Evolutionary conservation across 2,329 filamentous ascomycete species (phyloP).

Genomic region (Trichophaea hybrida): DNA sequence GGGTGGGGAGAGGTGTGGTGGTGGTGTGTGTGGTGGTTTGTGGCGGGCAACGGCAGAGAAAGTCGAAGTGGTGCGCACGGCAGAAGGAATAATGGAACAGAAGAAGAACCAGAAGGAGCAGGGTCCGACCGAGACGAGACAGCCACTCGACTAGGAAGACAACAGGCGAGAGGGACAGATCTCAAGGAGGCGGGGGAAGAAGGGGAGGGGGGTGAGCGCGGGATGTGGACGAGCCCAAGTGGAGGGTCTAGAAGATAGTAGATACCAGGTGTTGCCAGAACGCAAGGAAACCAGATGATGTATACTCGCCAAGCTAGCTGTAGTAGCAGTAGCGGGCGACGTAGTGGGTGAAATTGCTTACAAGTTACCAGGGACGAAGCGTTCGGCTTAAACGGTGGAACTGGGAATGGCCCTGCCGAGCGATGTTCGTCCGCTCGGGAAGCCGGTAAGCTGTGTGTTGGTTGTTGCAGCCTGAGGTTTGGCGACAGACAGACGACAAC

Average conservation of each 20-base stretch:
- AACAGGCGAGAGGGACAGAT: not conserved
- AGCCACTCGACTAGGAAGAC: too few species aligned
- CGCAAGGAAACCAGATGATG: not conserved
- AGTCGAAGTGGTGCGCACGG: constrained; percentile 13
- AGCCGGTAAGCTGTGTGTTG: not conserved
- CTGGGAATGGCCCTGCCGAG: not conserved
- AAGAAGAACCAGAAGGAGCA: not conserved
- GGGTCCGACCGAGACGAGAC: not conserved
- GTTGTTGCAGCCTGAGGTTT: not conserved
- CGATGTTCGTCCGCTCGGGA: not conserved
- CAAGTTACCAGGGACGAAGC: not conserved
- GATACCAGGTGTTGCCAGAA: too few species aligned
- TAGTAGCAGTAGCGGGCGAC: not conserved
- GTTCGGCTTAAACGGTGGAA: not conserved
- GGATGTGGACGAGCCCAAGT: constrained; percentile 3
- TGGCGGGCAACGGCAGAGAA: constrained; percentile 9
- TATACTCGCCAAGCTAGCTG: not conserved
- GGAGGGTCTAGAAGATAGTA: not conserved
- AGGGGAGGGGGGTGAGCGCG: constrained; percentile 8
- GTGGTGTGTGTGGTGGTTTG: constrained; percentile 3
- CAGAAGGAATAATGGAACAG: constrained; percentile 3
- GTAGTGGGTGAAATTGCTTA: not conserved
- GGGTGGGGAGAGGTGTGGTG: constrained; percentile 15
- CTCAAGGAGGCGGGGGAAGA: not conserved
- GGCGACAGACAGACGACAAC: not conserved